Conservation (phyloP, 345 rosid species). For the Alliaria petiolata region DNA sequence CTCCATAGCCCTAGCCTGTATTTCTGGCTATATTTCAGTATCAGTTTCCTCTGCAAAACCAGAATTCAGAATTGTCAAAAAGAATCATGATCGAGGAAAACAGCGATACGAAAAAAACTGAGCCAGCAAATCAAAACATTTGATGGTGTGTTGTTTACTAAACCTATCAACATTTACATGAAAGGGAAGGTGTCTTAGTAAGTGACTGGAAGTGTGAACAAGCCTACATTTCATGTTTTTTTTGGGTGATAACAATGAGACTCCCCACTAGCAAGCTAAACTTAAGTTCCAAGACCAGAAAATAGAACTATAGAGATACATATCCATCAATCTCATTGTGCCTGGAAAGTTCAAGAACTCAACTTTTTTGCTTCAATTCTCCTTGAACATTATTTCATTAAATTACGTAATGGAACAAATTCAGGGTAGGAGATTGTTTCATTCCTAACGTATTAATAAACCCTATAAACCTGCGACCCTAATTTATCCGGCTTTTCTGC, state of each 20-base stretch:
- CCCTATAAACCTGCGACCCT: background rate
- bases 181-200: background rate
- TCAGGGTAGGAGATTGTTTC: background rate
- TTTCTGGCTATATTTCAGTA: constrained; percentile 64
- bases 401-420: background rate
- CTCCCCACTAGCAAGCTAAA: background rate
- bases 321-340: background rate
- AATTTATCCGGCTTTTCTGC: background rate
- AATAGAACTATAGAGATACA: background rate
- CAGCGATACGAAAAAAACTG: background rate
- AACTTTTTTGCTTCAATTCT: background rate
- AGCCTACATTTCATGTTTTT: background rate
- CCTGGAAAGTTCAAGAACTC: background rate
- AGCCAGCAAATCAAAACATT: background rate
- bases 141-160: background rate
- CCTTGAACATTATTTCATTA: background rate
- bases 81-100: background rate
- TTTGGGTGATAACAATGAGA: background rate
- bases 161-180: background rate
- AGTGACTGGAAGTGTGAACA: background rate
- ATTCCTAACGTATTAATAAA: background rate
- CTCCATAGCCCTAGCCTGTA: constrained; percentile 80
- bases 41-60: constrained; percentile 78
- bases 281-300: background rate
- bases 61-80: background rate